phyloP scores from a whole-genome alignment of 495 filamentous ascomycete species.

The Choiromyces venosus region DNA sequence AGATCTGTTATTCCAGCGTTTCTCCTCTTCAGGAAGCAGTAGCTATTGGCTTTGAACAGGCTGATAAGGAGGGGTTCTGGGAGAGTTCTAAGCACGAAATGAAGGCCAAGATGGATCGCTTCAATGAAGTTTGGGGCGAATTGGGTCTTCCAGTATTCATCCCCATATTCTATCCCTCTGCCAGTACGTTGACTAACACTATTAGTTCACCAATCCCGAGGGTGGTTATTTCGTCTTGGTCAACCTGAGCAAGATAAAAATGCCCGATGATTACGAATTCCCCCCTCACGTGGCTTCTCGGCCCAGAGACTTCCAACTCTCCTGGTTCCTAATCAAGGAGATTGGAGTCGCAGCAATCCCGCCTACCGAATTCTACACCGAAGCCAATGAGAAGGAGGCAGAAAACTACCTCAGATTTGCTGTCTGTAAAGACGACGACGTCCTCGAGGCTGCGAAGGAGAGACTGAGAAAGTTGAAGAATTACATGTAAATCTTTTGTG shows the following conservation, averaged over 20 bases:
- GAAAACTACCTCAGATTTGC: slow-evolving; percentile 94
- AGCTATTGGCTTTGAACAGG: slow-evolving; percentile 91
- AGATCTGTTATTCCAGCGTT: slow-evolving; percentile 88
- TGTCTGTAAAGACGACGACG: slow-evolving; percentile 89
- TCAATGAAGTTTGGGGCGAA: slow-evolving; percentile 84
- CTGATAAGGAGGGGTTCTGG: slow-evolving; percentile 83
- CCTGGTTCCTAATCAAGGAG: slow-evolving; percentile 95
- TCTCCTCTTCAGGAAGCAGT: slow-evolving; percentile 92
- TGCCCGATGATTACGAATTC: slow-evolving; percentile 78
- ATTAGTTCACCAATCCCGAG: slow-evolving; percentile 78
- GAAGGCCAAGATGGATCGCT: slow-evolving; percentile 77
- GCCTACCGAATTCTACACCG: slow-evolving; percentile 92
- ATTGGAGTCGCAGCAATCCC: slow-evolving; percentile 93
- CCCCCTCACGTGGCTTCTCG: slow-evolving; percentile 78
- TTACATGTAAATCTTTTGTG: slow-evolving; percentile 25
- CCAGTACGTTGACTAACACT: slow-evolving; percentile 6
- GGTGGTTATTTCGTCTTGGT: slow-evolving; percentile 95
- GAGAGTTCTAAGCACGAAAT: slow-evolving; percentile 75
- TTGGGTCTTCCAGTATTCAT: slow-evolving; percentile 60
- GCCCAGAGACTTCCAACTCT: slow-evolving; percentile 85
- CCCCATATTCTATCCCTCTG: neutral
- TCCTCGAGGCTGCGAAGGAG: slow-evolving; percentile 86
- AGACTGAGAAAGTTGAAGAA: slow-evolving; percentile 72
- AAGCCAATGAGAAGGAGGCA: slow-evolving; percentile 70
- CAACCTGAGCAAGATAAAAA: slow-evolving; percentile 76